Percentiles rank a stretch among this genome's conserved stretches.
Evolutionary conservation across 2,329 filamentous ascomycete species (phyloP).

Genomic region (Colletotrichum limetticola): DNA sequence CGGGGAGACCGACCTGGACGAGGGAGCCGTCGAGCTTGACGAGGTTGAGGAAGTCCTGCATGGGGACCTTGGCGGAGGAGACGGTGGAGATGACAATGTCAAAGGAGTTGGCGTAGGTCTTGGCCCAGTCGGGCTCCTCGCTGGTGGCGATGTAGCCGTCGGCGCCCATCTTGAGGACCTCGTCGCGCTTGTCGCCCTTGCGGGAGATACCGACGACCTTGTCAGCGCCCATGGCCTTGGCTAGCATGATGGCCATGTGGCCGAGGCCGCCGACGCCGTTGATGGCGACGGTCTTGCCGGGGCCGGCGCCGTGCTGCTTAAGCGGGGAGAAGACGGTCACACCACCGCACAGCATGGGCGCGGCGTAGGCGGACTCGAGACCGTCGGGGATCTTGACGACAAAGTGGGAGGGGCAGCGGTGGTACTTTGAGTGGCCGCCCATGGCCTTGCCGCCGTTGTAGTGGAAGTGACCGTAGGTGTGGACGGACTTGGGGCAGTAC

Average conservation of each 20-base stretch:
- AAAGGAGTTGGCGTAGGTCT: slow-evolving; percentile 60
- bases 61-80: slow-evolving; percentile 53
- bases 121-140: slow-evolving; percentile 65
- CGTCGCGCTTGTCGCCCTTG: slow-evolving; percentile 60
- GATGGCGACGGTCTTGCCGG: slow-evolving; percentile 74
- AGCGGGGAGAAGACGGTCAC: slow-evolving; percentile 75
- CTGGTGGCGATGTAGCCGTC: slow-evolving; percentile 57
- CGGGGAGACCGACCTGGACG: slow-evolving; percentile 71
- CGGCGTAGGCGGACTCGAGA: slow-evolving; percentile 52
- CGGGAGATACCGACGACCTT: slow-evolving; percentile 70
- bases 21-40: slow-evolving; percentile 66
- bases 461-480: slow-evolving; percentile 64
- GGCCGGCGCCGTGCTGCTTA: slow-evolving; percentile 70
- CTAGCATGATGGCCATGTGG: slow-evolving; percentile 75
- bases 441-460: slow-evolving; percentile 36
- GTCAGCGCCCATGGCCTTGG: slow-evolving; percentile 73
- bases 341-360: slow-evolving; percentile 78
- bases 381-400: slow-evolving; percentile 58
- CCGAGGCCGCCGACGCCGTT: slow-evolving; percentile 76
- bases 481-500: slow-evolving; percentile 45
- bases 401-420: slow-evolving; percentile 56
- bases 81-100: slow-evolving; percentile 71
- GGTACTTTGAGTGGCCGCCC: slow-evolving; percentile 52
- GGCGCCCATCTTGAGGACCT: slow-evolving; percentile 67
- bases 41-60: slow-evolving; percentile 69